phyloP scores from a whole-genome alignment of 2,329 filamentous ascomycete species.

The Sporothrix inflata region DNA sequence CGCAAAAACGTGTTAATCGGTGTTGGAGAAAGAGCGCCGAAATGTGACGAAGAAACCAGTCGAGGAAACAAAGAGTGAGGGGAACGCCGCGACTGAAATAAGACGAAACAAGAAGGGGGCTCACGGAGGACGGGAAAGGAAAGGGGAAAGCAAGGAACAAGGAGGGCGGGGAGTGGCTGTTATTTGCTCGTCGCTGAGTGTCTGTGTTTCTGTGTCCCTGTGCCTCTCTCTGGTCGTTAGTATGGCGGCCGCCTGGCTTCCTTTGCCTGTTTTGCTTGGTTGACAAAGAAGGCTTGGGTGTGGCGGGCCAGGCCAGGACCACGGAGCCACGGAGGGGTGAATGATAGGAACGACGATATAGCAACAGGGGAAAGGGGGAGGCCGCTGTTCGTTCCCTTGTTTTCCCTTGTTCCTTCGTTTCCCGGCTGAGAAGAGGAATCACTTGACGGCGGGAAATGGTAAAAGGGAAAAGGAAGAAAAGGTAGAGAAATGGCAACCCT shows the following conservation, averaged over 20 bases:
- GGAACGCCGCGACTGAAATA: neutral
- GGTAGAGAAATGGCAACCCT: neutral
- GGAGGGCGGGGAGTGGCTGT: conserved; percentile 25
- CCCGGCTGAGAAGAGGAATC: conserved; percentile 16
- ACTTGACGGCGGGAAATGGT: conserved; percentile 18
- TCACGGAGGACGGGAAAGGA: neutral
- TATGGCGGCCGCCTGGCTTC: neutral
- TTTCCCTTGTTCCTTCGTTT: neutral
- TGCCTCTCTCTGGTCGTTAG: neutral
- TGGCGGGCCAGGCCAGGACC: conserved; percentile 7
- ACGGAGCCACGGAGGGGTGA: conserved; percentile 6
- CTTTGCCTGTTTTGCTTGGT: conserved; percentile 9
- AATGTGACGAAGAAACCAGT: neutral
- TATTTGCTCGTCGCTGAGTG: conserved; percentile 16
- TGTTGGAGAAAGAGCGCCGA: neutral
- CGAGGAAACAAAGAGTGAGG: neutral
- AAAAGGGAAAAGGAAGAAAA: neutral
- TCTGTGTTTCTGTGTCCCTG: neutral
- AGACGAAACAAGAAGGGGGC: conserved; percentile 16
- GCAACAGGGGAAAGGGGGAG: neutral
- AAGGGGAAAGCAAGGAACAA: neutral
- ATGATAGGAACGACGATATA: conserved; percentile 23
- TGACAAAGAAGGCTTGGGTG: conserved; percentile 14
- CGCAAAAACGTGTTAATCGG: neutral
- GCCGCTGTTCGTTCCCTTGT: conserved; percentile 2